phyloP scores from a whole-genome alignment of 148 eudicot genomes.

The Arctostaphylos glauca region DNA sequence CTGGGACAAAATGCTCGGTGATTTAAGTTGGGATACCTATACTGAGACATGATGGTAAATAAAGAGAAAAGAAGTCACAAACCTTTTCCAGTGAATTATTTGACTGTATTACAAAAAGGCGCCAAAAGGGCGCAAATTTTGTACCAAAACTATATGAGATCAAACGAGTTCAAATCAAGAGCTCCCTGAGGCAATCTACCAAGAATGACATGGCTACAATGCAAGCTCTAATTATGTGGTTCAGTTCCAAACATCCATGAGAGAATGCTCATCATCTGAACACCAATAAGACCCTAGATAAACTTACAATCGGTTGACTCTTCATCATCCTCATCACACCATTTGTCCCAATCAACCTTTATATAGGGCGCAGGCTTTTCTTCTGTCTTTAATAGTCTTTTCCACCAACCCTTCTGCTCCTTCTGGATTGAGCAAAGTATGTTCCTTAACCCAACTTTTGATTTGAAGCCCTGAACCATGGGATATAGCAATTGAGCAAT shows the following conservation, averaged over 20 bases:
- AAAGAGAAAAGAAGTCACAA: no score
- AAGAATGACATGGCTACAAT: background rate
- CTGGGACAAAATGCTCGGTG: background rate
- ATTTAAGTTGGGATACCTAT: background rate
- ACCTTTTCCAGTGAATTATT: background rate
- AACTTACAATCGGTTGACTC: constrained; percentile 63
- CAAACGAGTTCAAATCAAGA: background rate
- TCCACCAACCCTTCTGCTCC: constrained; percentile 85
- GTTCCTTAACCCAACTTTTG: constrained; percentile 65
- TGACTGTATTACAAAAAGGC: background rate
- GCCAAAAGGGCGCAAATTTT: background rate
- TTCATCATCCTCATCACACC: constrained; percentile 89
- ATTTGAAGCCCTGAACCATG: constrained; percentile 61
- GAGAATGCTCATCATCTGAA: background rate
- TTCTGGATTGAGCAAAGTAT: constrained; percentile 72
- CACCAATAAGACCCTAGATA: constrained; percentile 13
- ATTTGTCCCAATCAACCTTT: constrained; percentile 91
- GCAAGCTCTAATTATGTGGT: background rate
- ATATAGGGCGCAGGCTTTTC: constrained; percentile 78
- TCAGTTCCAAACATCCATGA: background rate
- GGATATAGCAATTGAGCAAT: background rate
- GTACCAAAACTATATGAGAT: background rate
- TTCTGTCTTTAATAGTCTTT: constrained; percentile 69
- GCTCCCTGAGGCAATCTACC: background rate
- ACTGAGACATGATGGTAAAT: background rate